These are phyloP conservation scores for Penicillium waksmanii DNA, from an alignment of 495 filamentous ascomycete species.

Conservation along the genomic window DNA sequence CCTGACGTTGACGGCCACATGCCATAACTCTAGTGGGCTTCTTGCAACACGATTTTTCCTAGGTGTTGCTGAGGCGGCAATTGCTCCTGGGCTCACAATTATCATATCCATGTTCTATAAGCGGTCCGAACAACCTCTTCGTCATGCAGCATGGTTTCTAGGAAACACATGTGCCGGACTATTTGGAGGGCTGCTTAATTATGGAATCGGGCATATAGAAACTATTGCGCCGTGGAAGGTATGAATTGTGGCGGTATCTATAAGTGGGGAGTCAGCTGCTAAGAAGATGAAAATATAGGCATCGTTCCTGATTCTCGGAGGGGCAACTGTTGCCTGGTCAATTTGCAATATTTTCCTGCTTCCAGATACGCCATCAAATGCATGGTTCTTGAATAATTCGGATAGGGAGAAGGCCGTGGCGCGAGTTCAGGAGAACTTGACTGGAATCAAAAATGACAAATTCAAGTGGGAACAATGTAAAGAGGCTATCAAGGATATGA, in stretches of 20 bases:
- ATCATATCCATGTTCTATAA: not conserved
- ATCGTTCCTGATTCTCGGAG: not conserved
- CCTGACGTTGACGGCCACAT: not conserved
- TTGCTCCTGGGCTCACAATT: not conserved
- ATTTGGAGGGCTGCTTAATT: not conserved
- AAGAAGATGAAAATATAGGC: not conserved
- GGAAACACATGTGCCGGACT: not conserved
- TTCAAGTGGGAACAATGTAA: constrained; percentile 52
- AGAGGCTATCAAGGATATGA: constrained; percentile 48
- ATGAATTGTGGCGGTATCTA: not conserved
- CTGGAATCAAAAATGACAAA: constrained; percentile 44
- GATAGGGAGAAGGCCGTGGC: not conserved
- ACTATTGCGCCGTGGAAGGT: not conserved
- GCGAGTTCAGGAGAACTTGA: constrained; percentile 7
- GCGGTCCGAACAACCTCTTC: not conserved
- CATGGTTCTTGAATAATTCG: not conserved
- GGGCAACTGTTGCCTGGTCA: not conserved
- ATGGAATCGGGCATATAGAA: not conserved
- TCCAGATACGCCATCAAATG: not conserved
- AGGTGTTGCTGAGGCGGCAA: not conserved
- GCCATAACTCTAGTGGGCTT: not conserved
- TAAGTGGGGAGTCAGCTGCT: too few species aligned
- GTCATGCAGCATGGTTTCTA: not conserved
- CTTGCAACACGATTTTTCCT: not conserved
- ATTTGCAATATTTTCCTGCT: not conserved